Evolutionary conservation across 805 yeast genomes (phyloP).

Genomic region (Cyberlindnera euphorbiae): DNA sequence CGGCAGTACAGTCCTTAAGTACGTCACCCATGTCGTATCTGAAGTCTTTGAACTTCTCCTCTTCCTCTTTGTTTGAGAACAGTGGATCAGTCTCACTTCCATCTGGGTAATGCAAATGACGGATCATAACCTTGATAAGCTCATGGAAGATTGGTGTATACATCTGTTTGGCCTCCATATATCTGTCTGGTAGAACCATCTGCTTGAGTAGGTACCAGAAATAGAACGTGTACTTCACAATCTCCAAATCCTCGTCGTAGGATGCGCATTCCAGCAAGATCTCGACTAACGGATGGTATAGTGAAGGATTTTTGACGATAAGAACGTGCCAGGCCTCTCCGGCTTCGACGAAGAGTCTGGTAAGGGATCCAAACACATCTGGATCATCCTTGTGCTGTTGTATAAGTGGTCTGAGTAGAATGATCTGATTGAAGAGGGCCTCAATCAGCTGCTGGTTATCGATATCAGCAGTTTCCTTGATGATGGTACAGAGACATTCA

Average conservation of each 20-base stretch:
- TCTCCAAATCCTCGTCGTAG: conserved; percentile 78
- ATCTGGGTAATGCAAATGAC: conserved; percentile 72
- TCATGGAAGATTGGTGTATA: conserved; percentile 53
- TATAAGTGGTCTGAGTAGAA: conserved; percentile 53
- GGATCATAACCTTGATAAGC: conserved; percentile 56
- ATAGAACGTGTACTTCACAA: conserved; percentile 84
- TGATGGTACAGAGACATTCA: conserved; percentile 79
- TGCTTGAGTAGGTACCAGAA: conserved; percentile 87
- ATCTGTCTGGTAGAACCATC: conserved; percentile 52
- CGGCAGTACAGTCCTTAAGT: conserved; percentile 91
- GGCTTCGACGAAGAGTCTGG: conserved; percentile 82
- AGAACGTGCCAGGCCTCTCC: conserved; percentile 94
- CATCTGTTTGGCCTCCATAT: conserved; percentile 44
- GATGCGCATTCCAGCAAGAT: conserved; percentile 67
- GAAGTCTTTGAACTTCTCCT: conserved; percentile 89
- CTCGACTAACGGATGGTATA: conserved; percentile 69
- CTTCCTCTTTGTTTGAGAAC: conserved; percentile 74
- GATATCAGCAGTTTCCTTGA: conserved; percentile 77
- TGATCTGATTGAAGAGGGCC: conserved; percentile 63
- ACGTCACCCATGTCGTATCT: conserved; percentile 98
- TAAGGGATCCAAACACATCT: conserved; percentile 62
- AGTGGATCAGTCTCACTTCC: conserved; percentile 36
- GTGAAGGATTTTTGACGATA: conserved; percentile 65
- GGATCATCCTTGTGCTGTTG: conserved; percentile 35
- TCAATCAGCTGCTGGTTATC: conserved; percentile 57